These are phyloP conservation scores for Claviceps sp. DNA, from an alignment of 2,329 filamentous ascomycete genomes.

Conservation along the genomic window DNA sequence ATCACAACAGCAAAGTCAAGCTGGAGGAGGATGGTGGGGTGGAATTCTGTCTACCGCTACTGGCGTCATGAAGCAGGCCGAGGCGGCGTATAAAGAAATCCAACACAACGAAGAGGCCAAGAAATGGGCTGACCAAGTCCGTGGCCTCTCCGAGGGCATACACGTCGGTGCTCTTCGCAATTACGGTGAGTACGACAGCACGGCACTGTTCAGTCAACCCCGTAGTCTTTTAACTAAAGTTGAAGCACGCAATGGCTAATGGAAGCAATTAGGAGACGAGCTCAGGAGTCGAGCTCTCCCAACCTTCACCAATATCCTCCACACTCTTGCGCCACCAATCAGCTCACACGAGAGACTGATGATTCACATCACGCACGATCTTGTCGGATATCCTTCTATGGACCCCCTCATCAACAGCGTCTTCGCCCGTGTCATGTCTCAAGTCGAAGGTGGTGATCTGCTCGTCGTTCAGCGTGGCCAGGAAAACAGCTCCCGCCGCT, in stretches of 20 bases:
- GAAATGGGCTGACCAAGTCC: slow-evolving; percentile 89
- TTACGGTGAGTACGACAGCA: slow-evolving; percentile 18
- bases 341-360: slow-evolving; percentile 92
- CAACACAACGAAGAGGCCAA: slow-evolving; percentile 94
- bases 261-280: slow-evolving; percentile 55
- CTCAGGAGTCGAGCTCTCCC: slow-evolving; percentile 76
- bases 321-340: slow-evolving; percentile 91
- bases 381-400: slow-evolving; percentile 85
- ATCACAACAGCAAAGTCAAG: background rate
- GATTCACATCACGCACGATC: slow-evolving; percentile 94
- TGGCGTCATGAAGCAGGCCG: slow-evolving; percentile 82
- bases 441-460: slow-evolving; percentile 92
- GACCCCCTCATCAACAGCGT: slow-evolving; percentile 85
- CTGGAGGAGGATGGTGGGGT: slow-evolving; percentile 77
- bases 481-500: slow-evolving; percentile 59
- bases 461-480: slow-evolving; percentile 88
- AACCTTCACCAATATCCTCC: slow-evolving; percentile 87
- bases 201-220: background rate
- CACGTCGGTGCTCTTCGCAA: slow-evolving; percentile 64
- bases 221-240: background rate
- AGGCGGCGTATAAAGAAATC: slow-evolving; percentile 86
- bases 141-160: slow-evolving; percentile 36
- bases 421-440: slow-evolving; percentile 94
- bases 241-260: background rate
- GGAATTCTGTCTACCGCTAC: slow-evolving; percentile 71